Conservation (phyloP, 2,329 filamentous ascomycete genomes). For the Lachnellula willkommii region DNA sequence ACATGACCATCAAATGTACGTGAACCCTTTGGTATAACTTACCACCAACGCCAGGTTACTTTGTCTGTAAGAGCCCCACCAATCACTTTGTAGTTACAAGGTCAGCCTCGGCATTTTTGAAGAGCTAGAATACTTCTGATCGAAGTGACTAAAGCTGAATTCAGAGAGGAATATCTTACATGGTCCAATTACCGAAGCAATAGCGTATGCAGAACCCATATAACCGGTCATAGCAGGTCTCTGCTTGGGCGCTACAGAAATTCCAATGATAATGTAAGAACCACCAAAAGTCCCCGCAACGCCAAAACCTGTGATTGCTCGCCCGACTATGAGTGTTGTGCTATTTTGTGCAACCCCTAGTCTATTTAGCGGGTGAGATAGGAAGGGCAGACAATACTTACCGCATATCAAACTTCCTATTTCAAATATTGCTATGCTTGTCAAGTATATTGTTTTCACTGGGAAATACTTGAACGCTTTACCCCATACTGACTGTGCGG, state of each 20-base stretch:
- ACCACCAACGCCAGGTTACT: conserved; percentile 39
- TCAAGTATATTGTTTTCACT: conserved; percentile 20
- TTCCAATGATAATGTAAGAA: conserved; percentile 20
- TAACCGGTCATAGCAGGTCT: conserved; percentile 46
- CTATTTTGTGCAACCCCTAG: conserved; percentile 12
- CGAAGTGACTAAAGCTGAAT: conserved; percentile 31
- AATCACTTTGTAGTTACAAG: conserved; percentile 31
- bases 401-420: conserved; percentile 32
- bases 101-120: too few relatives aligned
- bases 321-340: conserved; percentile 29
- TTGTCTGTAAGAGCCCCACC: conserved; percentile 54
- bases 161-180: conserved; percentile 31
- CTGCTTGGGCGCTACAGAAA: conserved; percentile 21
- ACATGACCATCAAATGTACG: too few relatives aligned
- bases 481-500: conserved; percentile 1
- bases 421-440: conserved; percentile 26
- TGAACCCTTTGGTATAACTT: too few relatives aligned
- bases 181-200: conserved; percentile 25
- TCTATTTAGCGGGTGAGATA: not conserved
- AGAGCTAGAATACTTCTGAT: conserved; percentile 26
- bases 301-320: conserved; percentile 30
- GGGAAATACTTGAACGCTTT: conserved; percentile 17
- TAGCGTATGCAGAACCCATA: conserved; percentile 28
- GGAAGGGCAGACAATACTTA: not conserved
- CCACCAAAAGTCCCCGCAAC: conserved; percentile 31